Evolutionary conservation across 805 yeast species (phyloP).

Genomic region (Teunomyces gatunensis): DNA sequence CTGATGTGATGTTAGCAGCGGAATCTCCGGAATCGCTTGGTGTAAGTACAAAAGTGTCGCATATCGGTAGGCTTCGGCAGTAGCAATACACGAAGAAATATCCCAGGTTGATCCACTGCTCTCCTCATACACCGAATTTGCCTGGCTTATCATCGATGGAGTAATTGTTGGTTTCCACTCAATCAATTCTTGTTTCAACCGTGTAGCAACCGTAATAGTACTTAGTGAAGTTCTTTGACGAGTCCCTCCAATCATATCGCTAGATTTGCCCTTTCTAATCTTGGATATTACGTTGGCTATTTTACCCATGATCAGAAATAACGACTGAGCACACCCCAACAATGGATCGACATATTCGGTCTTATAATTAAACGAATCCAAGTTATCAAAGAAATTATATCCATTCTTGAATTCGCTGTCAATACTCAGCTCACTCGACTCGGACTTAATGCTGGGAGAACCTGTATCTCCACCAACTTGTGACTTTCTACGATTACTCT

Average conservation of each 20-base stretch:
- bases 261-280: conserved; percentile 35
- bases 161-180: conserved; percentile 55
- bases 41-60: conserved; percentile 59
- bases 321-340: conserved; percentile 63
- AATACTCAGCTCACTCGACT: conserved; percentile 23
- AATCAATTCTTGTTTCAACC: conserved; percentile 49
- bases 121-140: conserved; percentile 32
- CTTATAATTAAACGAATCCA: conserved; percentile 36
- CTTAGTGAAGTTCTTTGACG: conserved; percentile 38
- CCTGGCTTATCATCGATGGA: conserved; percentile 30
- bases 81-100: conserved; percentile 57
- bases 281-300: conserved; percentile 56
- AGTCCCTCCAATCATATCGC: background rate
- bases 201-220: conserved; percentile 54
- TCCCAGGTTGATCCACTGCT: conserved; percentile 41
- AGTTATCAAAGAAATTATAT: conserved; percentile 37
- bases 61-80: conserved; percentile 68
- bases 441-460: conserved; percentile 18
- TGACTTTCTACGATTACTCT: conserved; percentile 4
- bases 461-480: background rate
- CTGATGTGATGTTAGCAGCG: conserved; percentile 50
- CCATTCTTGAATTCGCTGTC: conserved; percentile 11
- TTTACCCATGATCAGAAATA: conserved; percentile 63
- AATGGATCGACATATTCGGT: conserved; percentile 57
- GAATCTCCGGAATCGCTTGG: conserved; percentile 71